Base-by-base conservation (phyloP, 768 basidiomycete genomes). In the Lactarius sp. region DNA sequence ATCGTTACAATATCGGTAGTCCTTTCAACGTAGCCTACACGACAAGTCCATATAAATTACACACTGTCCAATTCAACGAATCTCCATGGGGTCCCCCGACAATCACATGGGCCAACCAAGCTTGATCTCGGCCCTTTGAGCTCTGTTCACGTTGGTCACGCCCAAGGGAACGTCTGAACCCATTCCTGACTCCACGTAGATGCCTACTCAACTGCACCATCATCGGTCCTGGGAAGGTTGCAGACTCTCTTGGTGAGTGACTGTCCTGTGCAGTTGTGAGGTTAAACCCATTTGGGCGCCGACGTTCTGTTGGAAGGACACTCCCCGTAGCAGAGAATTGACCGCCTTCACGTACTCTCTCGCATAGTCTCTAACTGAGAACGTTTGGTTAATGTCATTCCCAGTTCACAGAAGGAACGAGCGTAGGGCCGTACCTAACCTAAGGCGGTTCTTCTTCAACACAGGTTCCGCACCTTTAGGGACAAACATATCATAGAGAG, bases 381-480 rank as follows among this genome's bases (percentile, higher is more conserved):
- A 34, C 50, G 22, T 1, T 33, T 18, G 6, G 20, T 6, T 37
- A 37, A 50, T 27, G 4, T 41, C 42, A 46, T 20, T 18, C 16
- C 16, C 6, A 46, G n/a, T 33, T 12, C 6, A 7, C 5, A 13
- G n/a, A 44, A 52, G 4, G 10, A 9, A 9, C 13, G 16, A 52
- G 5, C 4, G 46, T 10, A 3, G 16, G 18, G 14, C 42, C 51
- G 7, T 59, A 63, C 62, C 47, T 22, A 9, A 33, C 31, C 18
- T 10, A n/a, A 63, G 57, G 27, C 62, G 57, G 39, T 63, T 31
- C 52, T 63, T 63, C 52, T 63, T 63, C 20, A 46, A n/a, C 14
- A 5, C 57, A 1, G 1, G 2, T 3, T 16, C 31, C 16, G 14
- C 44, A 20, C 13, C 14, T 4, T 13, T 34, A 1, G 62, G 62